These are phyloP conservation scores for Colletotrichum viniferum DNA, from an alignment of 2,329 filamentous ascomycete genomes.

Conservation along the genomic window DNA sequence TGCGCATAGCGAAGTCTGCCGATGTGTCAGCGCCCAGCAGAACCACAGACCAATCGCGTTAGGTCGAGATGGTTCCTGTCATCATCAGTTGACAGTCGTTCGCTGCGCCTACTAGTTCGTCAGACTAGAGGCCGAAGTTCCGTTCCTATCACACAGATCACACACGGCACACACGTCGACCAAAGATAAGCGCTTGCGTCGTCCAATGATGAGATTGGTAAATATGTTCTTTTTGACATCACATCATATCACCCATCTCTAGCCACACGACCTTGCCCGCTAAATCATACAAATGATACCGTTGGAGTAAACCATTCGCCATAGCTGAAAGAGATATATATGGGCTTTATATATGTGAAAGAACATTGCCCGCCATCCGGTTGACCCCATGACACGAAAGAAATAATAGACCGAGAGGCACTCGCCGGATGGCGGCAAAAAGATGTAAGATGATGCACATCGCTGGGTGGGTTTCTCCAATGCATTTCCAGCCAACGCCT, in stretches of 20 bases:
- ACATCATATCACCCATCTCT: neutral
- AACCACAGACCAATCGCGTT: neutral
- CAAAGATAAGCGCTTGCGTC: neutral
- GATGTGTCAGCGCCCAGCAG: neutral
- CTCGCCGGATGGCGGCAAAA: conserved; percentile 5
- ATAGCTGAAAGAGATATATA: conserved; percentile 11
- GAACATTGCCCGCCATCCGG: conserved; percentile 6
- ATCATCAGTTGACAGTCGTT: neutral
- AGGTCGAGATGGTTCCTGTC: neutral
- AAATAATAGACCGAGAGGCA: neutral
- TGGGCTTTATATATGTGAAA: conserved; percentile 13
- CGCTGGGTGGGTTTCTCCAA: conserved; percentile 6
- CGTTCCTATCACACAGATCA: neutral
- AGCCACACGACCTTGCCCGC: neutral
- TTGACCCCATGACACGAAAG: neutral
- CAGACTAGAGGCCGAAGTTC: neutral
- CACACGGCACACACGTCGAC: neutral
- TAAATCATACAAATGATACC: neutral
- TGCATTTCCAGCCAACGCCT: conserved; percentile 21
- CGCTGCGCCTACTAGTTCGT: neutral
- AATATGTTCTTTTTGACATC: neutral
- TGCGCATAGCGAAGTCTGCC: neutral
- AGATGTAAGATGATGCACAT: conserved; percentile 17
- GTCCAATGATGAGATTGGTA: neutral
- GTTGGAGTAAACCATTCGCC: neutral